Base-by-base conservation (phyloP, 345 rosid species). In the Populus nigra region DNA sequence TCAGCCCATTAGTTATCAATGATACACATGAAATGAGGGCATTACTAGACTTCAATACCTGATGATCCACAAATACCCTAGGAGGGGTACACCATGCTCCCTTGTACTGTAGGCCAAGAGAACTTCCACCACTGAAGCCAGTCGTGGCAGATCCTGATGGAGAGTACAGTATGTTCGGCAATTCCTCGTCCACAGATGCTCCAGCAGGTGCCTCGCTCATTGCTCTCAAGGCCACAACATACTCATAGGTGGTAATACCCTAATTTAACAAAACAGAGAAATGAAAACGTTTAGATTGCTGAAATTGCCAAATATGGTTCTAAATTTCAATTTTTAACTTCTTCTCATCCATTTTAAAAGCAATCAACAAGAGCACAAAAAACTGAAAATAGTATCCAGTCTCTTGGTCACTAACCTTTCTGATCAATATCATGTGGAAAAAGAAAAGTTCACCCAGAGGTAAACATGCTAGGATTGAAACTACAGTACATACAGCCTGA, bases 51-150 rank as follows among this genome's bases (percentile, higher is more conserved):
- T 62, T 49, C 0, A 75, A 77, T 88, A 94, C 98, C 97, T 93
- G 95, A 89, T 94, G 85, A 85, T 94, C 98, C 78, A 96, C 91
- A 81, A 91, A 94, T 69, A 94, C 90, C 86, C 98, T 85, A 33
- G 98, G 98, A 83, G 97, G 97, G 65, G 97, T 93, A 83, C 98
- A 94, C 98, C 98, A 94, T 73, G 88, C 89, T n/a, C 97, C 97
- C 73, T 87, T 93, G 83, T 90, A 86, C 83, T 89, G 93, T 77
- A 89, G 85, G 45, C 95, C 95, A 27, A 91, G 84, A 82, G 97
- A 94, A 83, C 97, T 93, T 82, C 97, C 97, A 61, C 94, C 97
- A 78, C 98, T 94, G 83, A 89, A 72, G 61, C 97, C 98, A 27
- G 93, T 90, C 16, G 98, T 92, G 23, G 98, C 91, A 45, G 98